Conservation (phyloP, 768 basidiomycete species). For the Boletus pseudopeckii region DNA sequence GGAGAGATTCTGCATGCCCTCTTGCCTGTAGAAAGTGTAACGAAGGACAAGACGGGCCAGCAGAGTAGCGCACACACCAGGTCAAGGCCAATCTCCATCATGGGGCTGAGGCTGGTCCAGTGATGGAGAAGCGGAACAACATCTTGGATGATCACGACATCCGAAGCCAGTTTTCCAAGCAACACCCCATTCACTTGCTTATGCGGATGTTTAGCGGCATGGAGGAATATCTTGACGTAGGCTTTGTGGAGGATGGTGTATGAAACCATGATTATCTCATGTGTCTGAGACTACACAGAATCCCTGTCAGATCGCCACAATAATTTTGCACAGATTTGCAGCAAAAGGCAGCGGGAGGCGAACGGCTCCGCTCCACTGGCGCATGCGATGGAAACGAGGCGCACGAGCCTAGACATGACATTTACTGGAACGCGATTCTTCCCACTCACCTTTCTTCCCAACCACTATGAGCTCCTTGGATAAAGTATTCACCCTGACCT, state of each 20-base stretch:
- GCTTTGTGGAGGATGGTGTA: slow-evolving; percentile 60
- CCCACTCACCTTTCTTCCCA: neutral
- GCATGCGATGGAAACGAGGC: no score
- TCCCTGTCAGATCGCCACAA: no score
- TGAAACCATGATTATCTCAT: slow-evolving; percentile 22
- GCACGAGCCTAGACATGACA: no score
- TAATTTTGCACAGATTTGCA: no score
- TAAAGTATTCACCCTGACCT: slow-evolving; percentile 53
- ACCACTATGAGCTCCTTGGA: slow-evolving; percentile 18
- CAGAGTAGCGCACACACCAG: slow-evolving; percentile 44
- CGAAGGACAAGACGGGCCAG: neutral
- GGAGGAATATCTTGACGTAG: slow-evolving; percentile 72
- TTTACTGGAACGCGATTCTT: neutral
- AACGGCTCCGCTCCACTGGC: no score
- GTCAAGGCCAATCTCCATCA: slow-evolving; percentile 84
- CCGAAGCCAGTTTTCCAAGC: slow-evolving; percentile 48
- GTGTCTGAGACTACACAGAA: no score
- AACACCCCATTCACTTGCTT: slow-evolving; percentile 73
- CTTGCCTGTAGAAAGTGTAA: slow-evolving; percentile 42
- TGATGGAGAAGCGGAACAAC: slow-evolving; percentile 78
- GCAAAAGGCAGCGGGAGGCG: no score
- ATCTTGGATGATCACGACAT: slow-evolving; percentile 52
- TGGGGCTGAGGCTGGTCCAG: slow-evolving; percentile 79
- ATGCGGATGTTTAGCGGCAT: slow-evolving; percentile 78
- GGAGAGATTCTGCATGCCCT: slow-evolving; percentile 53